These are phyloP conservation scores for Globisporangium megalacanthum DNA, from an alignment of 352 stramenopile species.

Conservation along the genomic window DNA sequence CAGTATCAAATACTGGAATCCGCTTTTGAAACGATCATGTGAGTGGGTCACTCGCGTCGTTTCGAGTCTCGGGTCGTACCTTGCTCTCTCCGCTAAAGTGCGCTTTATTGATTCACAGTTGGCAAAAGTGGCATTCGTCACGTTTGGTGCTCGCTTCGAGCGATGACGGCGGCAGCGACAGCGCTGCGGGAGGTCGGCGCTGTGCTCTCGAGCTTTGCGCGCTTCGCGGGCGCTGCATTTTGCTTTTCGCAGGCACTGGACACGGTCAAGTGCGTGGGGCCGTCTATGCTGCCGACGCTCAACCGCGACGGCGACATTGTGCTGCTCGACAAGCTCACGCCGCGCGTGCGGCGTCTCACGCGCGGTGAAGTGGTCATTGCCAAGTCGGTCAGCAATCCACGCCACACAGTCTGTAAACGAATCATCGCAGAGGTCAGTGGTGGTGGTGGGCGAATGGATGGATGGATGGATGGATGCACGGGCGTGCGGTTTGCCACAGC, in stretches of 20 bases:
- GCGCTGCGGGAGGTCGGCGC: constrained; percentile 34
- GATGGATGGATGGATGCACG: too few relatives aligned
- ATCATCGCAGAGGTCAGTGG: constrained; percentile 63
- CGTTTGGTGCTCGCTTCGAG: neutral
- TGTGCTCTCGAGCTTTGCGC: constrained; percentile 61
- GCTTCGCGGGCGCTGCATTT: constrained; percentile 68
- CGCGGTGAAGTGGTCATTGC: constrained; percentile 87
- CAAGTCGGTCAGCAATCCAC: constrained; percentile 80
- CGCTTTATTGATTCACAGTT: too few relatives aligned
- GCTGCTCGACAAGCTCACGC: constrained; percentile 86
- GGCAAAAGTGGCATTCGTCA: neutral
- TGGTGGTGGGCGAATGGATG: too few relatives aligned
- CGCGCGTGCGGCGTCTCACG: constrained; percentile 49
- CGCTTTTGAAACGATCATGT: too few relatives aligned
- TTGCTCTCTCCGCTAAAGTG: too few relatives aligned
- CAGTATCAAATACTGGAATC: too few relatives aligned
- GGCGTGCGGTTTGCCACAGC: neutral
- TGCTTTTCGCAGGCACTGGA: constrained; percentile 69
- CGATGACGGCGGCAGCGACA: constrained; percentile 6
- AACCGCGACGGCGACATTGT: constrained; percentile 88
- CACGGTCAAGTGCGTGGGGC: constrained; percentile 84
- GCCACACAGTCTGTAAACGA: constrained; percentile 87
- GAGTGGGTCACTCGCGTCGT: too few relatives aligned
- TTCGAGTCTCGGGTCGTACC: too few relatives aligned
- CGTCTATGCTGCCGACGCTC: constrained; percentile 89